A percentile compares a stretch with the other conserved stretches of the same genome.
Evolutionary conservation across 805 yeast genomes (phyloP).

Genomic region (Danielia reshetovae): DNA sequence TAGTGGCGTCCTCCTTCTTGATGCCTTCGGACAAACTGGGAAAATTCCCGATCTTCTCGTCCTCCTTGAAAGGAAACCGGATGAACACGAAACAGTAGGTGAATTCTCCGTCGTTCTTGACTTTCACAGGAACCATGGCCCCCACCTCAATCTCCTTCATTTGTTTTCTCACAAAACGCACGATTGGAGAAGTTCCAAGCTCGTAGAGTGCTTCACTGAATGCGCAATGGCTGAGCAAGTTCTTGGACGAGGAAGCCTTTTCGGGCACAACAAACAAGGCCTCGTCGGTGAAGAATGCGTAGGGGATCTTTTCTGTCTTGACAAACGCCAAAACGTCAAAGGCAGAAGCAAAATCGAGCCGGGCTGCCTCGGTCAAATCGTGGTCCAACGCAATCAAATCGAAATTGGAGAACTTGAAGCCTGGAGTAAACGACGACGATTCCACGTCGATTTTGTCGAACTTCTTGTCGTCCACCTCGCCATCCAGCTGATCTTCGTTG

Average conservation of each 20-base stretch:
- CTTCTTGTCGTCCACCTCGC: slow-evolving; percentile 7
- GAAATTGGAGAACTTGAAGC: slow-evolving; percentile 60
- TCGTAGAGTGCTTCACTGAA: slow-evolving; percentile 52
- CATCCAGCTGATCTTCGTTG: slow-evolving; percentile 4
- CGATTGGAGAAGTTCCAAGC: slow-evolving; percentile 50
- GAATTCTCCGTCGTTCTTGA: slow-evolving; percentile 7
- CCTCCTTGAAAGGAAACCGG: slow-evolving; percentile 71
- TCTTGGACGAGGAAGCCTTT: slow-evolving; percentile 25
- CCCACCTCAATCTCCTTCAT: slow-evolving; percentile 48
- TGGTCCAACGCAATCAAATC: slow-evolving; percentile 45
- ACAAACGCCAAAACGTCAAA: slow-evolving; percentile 65
- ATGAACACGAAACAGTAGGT: slow-evolving; percentile 46
- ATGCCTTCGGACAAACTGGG: slow-evolving; percentile 19
- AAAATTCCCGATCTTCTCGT: slow-evolving; percentile 60
- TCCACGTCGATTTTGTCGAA: slow-evolving; percentile 27
- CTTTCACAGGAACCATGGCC: slow-evolving; percentile 47
- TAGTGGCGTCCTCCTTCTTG: slow-evolving; percentile 1
- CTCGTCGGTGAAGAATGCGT: slow-evolving; percentile 58
- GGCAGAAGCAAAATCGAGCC: slow-evolving; percentile 45
- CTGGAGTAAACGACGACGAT: slow-evolving; percentile 46
- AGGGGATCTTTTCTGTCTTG: slow-evolving; percentile 43
- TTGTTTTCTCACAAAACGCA: slow-evolving; percentile 54
- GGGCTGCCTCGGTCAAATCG: slow-evolving; percentile 41
- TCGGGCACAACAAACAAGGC: slow-evolving; percentile 51
- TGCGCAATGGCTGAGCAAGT: slow-evolving; percentile 27